Evolutionary conservation across 2,329 filamentous ascomycete species (phyloP).

Genomic region (Dothideomycetes sp.): DNA sequence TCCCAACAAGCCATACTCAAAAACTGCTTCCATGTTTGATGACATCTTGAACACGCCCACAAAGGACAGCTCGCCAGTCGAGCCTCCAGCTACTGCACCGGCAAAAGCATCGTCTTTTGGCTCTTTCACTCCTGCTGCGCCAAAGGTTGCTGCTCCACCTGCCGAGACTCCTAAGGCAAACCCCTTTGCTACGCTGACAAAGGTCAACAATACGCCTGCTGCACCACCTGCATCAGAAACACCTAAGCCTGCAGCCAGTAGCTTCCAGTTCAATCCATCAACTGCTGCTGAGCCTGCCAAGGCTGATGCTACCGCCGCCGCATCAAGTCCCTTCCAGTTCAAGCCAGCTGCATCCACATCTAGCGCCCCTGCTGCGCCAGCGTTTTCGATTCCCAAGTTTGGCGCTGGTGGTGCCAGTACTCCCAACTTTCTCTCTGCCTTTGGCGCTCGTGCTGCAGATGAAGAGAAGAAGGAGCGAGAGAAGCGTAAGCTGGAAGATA

Average conservation of each 20-base stretch:
- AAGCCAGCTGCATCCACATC: neutral
- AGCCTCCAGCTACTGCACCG: neutral
- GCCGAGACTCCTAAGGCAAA: constrained; percentile 8
- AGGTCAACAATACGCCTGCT: constrained; percentile 4
- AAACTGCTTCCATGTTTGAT: constrained; percentile 10
- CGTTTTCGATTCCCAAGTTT: constrained; percentile 5
- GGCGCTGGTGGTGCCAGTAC: constrained; percentile 2
- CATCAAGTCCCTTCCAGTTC: constrained; percentile 6
- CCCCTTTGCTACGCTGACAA: constrained; percentile 8
- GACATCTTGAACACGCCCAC: constrained; percentile 8
- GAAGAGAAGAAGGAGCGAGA: constrained; percentile 31
- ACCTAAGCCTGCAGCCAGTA: neutral
- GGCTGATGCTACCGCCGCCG: neutral
- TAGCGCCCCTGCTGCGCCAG: neutral
- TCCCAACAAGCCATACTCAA: constrained; percentile 6
- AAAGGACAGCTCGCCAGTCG: constrained; percentile 1
- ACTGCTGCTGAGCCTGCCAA: neutral
- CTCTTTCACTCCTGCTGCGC: constrained; percentile 1
- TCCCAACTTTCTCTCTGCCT: constrained; percentile 30
- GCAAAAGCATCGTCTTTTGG: neutral
- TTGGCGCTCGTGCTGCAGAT: constrained; percentile 27
- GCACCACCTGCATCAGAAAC: neutral
- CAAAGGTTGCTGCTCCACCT: constrained; percentile 4
- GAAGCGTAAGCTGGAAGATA: constrained; percentile 39
- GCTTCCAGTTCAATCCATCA: constrained; percentile 2